A percentile compares a stretch with the other conserved stretches of the same genome.
Conservation (phyloP, 495 filamentous ascomycete genomes). For the Poronia punctata region DNA sequence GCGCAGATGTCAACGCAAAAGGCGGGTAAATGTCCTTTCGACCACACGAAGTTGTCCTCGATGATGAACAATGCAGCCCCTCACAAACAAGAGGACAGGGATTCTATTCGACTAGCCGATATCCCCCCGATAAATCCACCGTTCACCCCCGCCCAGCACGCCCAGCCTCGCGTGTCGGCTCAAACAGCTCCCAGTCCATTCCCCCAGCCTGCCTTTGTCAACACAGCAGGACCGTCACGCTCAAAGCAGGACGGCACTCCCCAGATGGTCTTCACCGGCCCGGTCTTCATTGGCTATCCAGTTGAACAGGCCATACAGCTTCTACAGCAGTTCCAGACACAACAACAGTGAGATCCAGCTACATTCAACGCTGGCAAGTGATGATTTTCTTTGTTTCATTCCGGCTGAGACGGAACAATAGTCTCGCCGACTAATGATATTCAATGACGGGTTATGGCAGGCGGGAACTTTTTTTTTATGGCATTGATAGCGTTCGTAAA, state of each 20-base stretch:
- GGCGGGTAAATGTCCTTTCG: conserved; percentile 38
- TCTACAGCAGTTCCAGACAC: conserved; percentile 51
- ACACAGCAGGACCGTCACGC: conserved; percentile 18
- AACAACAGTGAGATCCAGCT: conserved; percentile 5
- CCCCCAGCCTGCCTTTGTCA: conserved; percentile 35
- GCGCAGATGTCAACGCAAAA: conserved; percentile 16
- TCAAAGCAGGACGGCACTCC: conserved; percentile 31
- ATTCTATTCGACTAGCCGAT: conserved; percentile 9
- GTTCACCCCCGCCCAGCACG: conserved; percentile 15
- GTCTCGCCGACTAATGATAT: no score
- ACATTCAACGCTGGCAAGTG: not conserved
- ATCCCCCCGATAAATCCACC: conserved; percentile 15
- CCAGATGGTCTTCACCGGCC: conserved; percentile 74
- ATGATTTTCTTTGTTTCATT: not conserved
- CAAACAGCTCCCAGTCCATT: conserved; percentile 4
- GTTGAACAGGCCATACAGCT: conserved; percentile 68
- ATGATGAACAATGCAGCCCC: conserved; percentile 18
- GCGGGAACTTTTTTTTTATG: no score
- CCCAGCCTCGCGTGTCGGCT: conserved; percentile 4
- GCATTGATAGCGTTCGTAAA: no score
- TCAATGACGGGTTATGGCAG: no score
- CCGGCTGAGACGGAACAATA: no score
- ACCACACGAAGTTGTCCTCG: conserved; percentile 33
- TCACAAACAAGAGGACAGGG: conserved; percentile 19
- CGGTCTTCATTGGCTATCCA: conserved; percentile 83